Evolutionary conservation across 2,329 filamentous ascomycete species (phyloP), one percentile per base, ranked within the genome.

Genomic region (Leptographium flavum): DNA sequence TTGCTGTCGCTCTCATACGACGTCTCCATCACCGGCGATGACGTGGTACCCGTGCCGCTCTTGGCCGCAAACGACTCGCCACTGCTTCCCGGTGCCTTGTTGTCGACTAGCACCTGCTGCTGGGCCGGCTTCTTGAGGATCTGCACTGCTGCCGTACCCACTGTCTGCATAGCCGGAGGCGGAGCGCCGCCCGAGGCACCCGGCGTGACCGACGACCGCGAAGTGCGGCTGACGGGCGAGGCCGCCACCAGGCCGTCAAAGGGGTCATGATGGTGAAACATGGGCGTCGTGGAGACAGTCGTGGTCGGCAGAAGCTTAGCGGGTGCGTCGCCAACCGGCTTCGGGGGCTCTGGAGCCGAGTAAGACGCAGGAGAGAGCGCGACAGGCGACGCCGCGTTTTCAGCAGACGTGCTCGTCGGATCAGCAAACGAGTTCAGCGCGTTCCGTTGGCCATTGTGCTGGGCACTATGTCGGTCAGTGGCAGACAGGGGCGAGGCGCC

Each of bases 111-210:
- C 38, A 56, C 58, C 43, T 61, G 56, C 30, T 67, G 63, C 47
- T 66, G 48, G 43, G 63, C 63, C 42, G 63, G 63, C 59, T 74
- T 76, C 58, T 73, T 73, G 23, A 73, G 57, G 46, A 72, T 67
- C 53, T 73, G 69, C 47, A 70, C 56, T 21, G 63, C 58, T 43
- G 58, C 56, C 23, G 60, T 56, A 27, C 60, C 51, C 52, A 37
- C 21, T 7, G 60, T 42, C 50, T 59, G 46, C 53, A 56, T 51
- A 49, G 53, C 42, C 48, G 56, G 43, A 32, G 53, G 42, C 49
- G 56, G 41, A 42, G 53, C 45, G 45, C 56, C 44, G 43, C 54
- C 48, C 39, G 54, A 47, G 50, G 56, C 51, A 45, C 58, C 42
- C 46, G 63, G 46, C 42, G 64, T 52, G 47, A 57, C 57, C 15